These are phyloP conservation scores for Cytospora chrysosperma DNA, from an alignment of 2,329 filamentous ascomycete species.

Conservation along the genomic window DNA sequence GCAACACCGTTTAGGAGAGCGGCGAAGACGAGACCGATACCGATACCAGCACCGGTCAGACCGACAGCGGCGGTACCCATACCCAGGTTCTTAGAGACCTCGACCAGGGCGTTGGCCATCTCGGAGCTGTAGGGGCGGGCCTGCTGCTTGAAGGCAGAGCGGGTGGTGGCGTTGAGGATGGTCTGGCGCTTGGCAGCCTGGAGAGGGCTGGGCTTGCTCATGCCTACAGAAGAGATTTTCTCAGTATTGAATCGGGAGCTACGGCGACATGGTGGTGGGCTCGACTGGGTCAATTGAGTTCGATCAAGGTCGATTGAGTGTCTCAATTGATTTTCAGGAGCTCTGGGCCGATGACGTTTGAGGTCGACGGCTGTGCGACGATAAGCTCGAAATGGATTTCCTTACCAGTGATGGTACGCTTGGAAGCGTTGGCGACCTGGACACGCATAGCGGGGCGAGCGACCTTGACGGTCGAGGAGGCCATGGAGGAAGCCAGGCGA, in stretches of 20 bases:
- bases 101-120: constrained; percentile 84
- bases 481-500: constrained; percentile 74
- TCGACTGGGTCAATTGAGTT: constrained; percentile 33
- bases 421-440: constrained; percentile 63
- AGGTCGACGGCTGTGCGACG: constrained; percentile 23
- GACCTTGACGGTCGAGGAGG: constrained; percentile 72
- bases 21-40: constrained; percentile 93
- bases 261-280: constrained; percentile 7
- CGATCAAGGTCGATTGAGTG: constrained; percentile 1
- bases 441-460: constrained; percentile 72
- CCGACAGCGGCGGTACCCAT: constrained; percentile 88
- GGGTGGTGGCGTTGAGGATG: constrained; percentile 65
- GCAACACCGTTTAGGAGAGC: constrained; percentile 85
- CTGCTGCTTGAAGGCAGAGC: constrained; percentile 59
- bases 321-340: constrained; percentile 33
- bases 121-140: constrained; percentile 80
- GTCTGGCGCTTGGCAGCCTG: constrained; percentile 74
- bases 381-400: constrained; percentile 23
- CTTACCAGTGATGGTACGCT: constrained; percentile 76
- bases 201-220: constrained; percentile 61
- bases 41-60: constrained; percentile 90
- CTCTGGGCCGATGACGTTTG: constrained; percentile 22
- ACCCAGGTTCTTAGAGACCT: constrained; percentile 88
- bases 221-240: constrained; percentile 40
- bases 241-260: constrained; percentile 24